A percentile compares a stretch with the other conserved stretches of the same genome.
Evolutionary conservation across 2,329 filamentous ascomycete genomes (phyloP).

Genomic region (Neopestalotiopsis sp.): DNA sequence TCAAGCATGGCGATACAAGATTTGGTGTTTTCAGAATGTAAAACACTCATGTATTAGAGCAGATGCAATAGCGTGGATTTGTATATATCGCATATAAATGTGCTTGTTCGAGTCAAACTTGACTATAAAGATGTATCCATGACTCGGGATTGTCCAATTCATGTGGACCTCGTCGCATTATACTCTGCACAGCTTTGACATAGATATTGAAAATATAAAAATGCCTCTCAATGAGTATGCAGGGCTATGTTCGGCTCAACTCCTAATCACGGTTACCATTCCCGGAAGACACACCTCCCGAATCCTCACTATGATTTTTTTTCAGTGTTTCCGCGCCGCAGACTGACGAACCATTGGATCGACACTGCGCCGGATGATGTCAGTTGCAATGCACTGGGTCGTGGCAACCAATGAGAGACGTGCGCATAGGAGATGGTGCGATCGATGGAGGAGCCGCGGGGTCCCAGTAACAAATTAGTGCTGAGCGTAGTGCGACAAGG

Average conservation of each 20-base stretch:
- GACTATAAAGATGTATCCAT: too few relatives aligned
- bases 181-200: too few relatives aligned
- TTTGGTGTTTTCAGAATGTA: constrained; percentile 87
- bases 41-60: not conserved
- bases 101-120: too few relatives aligned
- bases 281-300: not conserved
- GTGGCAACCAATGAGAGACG: not conserved
- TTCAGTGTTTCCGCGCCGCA: not conserved
- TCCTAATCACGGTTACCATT: not conserved
- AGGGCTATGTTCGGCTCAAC: not conserved
- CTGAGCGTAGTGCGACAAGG: not conserved
- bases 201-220: too few relatives aligned
- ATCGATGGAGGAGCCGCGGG: not conserved
- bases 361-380: constrained; percentile 3
- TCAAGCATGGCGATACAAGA: constrained; percentile 65
- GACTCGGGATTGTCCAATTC: too few relatives aligned
- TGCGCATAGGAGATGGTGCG: constrained; percentile 1
- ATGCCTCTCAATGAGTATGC: not conserved
- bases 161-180: too few relatives aligned
- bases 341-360: not conserved
- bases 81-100: not conserved
- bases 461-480: not conserved
- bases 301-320: not conserved
- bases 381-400: not conserved
- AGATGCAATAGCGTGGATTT: not conserved